Base-by-base conservation (phyloP, 768 basidiomycete species). In the Mrakia blollopis region DNA sequence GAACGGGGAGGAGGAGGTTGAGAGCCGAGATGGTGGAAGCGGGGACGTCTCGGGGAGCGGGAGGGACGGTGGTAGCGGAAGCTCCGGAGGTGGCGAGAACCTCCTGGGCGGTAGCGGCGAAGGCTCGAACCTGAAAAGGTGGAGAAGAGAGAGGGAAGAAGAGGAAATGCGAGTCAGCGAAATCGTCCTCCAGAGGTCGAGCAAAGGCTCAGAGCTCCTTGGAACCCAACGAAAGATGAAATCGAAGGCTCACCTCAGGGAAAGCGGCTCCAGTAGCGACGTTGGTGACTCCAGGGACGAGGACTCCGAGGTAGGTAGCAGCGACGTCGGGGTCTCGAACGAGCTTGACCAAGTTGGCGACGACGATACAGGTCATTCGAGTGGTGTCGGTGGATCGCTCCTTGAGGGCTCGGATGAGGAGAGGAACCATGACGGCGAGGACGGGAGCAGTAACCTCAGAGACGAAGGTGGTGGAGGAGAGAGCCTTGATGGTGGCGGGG, bases 381-480 rank as follows among this genome's bases (percentile, higher is more conserved):
- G 96, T 94, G 28, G 94, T 92, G 81, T 97, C 94, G 90, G 94
- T 97, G 76, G 93, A 94, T 79, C 95, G 89, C 83, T 97, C 95
- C 80, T 95, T 95, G 80, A 98, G 86, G 14, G 93, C 95, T 81
- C 96, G 93, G 61, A 89, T 87, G 68, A 98, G 87, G 32, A 98
- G 88, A 10, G 96, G 96, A 10, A 95, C 93, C 75, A 98, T 89
- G 79, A 98, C 94, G 23, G 96, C 96, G 41, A 98, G 88, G 16
- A 95, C 93, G n/a, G 96, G 95, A 0, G 93, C 90, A 32, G 91
- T 97, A 80, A 98, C 93, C 85, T 98, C 96, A 72, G 95, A 92
- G 77, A 98, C 96, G 80, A 98, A 98, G 23, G 96, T 98, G 25
- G 93, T 94, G 79, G 89, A 92, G 6, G 95, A 96, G 16, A 98